Conservation (phyloP, 1,139 yeast genomes). For the Candida sanyaensis region DNA sequence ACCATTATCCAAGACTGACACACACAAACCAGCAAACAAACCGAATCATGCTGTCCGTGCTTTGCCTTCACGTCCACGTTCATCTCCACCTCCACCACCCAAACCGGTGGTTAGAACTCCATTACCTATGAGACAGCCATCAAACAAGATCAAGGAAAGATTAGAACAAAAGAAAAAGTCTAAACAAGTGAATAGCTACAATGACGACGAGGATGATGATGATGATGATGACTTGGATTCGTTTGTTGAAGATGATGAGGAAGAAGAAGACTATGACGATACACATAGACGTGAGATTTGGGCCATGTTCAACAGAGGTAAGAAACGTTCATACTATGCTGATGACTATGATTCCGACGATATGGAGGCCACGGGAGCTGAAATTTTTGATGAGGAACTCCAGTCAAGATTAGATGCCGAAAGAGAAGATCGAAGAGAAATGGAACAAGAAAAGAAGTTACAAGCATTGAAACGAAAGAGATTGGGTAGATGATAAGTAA, state of each 20-base stretch:
- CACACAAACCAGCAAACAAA: neutral
- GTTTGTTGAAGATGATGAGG: conserved; percentile 49
- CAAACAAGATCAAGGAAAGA: conserved; percentile 28
- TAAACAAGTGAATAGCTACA: neutral
- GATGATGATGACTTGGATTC: conserved; percentile 47
- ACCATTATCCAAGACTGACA: neutral
- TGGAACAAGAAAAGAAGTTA: conserved; percentile 53
- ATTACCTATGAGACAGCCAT: conserved; percentile 21
- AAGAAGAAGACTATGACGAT: conserved; percentile 28
- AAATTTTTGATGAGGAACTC: conserved; percentile 78
- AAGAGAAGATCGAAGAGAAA: conserved; percentile 66
- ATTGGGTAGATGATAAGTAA: conserved; percentile 6
- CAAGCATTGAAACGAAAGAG: conserved; percentile 33
- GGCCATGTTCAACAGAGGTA: conserved; percentile 77
- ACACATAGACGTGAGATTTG: conserved; percentile 87
- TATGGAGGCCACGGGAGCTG: conserved; percentile 95
- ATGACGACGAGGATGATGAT: conserved; percentile 24
- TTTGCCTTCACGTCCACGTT: too few species aligned
- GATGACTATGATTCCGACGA: conserved; percentile 68
- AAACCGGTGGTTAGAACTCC: conserved; percentile 10
- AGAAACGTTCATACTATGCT: conserved; percentile 43
- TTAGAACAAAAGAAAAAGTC: conserved; percentile 19
- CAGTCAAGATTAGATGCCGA: conserved; percentile 61
- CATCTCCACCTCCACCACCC: neutral
- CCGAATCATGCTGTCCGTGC: too few species aligned